Evolutionary conservation across 306 rosid species (phyloP).

Genomic region (Abrus pulchellus): DNA sequence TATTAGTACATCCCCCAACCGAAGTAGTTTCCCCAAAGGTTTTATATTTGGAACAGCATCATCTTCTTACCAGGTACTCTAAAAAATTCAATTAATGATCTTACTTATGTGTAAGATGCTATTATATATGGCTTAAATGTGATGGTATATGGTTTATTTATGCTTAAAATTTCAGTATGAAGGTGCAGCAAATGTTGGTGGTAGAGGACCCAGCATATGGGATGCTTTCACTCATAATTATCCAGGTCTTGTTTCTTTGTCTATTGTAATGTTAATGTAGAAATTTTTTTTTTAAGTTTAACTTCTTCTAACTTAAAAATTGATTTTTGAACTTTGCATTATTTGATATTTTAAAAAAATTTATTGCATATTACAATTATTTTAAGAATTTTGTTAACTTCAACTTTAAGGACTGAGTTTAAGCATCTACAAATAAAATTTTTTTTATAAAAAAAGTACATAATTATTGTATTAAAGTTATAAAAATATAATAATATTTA

Average conservation of each 20-base stretch:
- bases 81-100: background rate
- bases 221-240: conserved; percentile 61
- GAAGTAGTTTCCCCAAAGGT: conserved; percentile 47
- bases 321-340: background rate
- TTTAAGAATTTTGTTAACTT: no score
- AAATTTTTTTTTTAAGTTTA: background rate
- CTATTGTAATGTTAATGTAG: background rate
- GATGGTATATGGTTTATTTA: background rate
- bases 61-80: conserved; percentile 47
- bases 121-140: background rate
- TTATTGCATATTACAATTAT: no score
- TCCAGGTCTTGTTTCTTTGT: conserved; percentile 44
- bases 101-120: background rate
- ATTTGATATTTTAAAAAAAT: background rate
- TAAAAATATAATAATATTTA: no score
- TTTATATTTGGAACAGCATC: conserved; percentile 52
- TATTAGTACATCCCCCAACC: background rate
- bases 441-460: no score
- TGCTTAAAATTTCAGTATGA: conserved; percentile 51
- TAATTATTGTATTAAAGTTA: no score
- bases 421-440: no score
- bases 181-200: conserved; percentile 67
- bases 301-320: background rate
- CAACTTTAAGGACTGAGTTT: no score
- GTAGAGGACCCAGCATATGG: conserved; percentile 75